phyloP scores from a whole-genome alignment of 164 flowering plant species.

The Cinnamomum micranthum region DNA sequence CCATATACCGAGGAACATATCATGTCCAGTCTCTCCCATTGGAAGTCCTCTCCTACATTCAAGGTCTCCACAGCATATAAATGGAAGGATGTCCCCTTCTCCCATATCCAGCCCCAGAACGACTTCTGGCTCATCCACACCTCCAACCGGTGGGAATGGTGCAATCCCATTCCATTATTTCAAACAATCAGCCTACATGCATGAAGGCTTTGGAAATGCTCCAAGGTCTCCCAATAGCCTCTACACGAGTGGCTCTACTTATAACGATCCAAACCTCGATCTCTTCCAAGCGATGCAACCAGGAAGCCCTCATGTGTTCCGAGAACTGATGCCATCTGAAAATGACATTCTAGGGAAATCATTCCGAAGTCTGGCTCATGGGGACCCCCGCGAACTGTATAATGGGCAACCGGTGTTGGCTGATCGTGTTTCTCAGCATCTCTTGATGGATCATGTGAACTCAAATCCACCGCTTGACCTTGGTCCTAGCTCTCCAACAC shows the following conservation, averaged over 20 bases:
- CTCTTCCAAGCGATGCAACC: conserved; percentile 55
- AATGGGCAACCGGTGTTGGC: conserved; percentile 68
- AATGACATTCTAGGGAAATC: conserved; percentile 46
- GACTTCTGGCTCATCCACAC: conserved; percentile 76
- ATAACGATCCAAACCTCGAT: conserved; percentile 51
- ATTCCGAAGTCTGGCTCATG: conserved; percentile 38
- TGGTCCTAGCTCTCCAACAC: conserved; percentile 43
- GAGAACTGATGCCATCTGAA: conserved; percentile 43
- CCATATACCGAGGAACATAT: conserved; percentile 53
- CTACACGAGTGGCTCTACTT: conserved; percentile 36
- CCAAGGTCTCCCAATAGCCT: conserved; percentile 40
- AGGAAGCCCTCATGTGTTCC: conserved; percentile 48
- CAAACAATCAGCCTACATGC: conserved; percentile 45
- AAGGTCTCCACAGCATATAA: conserved; percentile 68
- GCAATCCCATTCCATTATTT: conserved; percentile 63
- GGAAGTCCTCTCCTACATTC: conserved; percentile 74
- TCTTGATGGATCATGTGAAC: conserved; percentile 54
- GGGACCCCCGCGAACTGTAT: conserved; percentile 33
- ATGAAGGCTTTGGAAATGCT: conserved; percentile 52
- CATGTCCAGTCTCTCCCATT: conserved; percentile 91
- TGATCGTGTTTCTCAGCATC: conserved; percentile 73
- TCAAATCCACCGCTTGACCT: conserved; percentile 50
- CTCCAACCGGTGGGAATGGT: conserved; percentile 75
- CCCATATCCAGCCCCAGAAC: conserved; percentile 82
- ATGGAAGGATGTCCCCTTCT: conserved; percentile 76